Evolutionary conservation across 1,284 basidiomycete genomes (phyloP).

Genomic region (Puccinia triticina): DNA sequence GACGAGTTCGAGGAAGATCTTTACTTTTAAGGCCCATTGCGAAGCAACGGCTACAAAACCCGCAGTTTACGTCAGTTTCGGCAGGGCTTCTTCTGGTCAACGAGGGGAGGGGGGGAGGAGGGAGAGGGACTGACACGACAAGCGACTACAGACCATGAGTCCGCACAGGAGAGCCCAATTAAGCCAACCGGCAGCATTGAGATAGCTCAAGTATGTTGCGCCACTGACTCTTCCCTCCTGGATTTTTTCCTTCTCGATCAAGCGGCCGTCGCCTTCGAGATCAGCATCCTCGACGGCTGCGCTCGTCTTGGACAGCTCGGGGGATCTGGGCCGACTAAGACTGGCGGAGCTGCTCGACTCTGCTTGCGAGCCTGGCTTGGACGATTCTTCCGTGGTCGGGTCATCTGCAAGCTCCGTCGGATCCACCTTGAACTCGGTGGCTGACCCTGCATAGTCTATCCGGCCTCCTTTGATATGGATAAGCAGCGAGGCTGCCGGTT

Average conservation of each 20-base stretch:
- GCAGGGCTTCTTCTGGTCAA: conserved; percentile 61
- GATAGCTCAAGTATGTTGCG: conserved; percentile 67
- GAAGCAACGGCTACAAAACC: conserved; percentile 42
- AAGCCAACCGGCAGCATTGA: conserved; percentile 67
- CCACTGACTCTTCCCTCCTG: conserved; percentile 70
- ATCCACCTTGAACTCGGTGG: conserved; percentile 27
- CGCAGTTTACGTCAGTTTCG: conserved; percentile 69
- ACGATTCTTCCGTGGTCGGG: background rate
- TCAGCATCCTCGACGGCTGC: background rate
- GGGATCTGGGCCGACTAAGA: background rate
- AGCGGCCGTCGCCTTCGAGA: conserved; percentile 49
- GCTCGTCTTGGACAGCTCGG: background rate
- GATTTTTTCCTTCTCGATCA: conserved; percentile 69
- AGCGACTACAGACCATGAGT: conserved; percentile 67
- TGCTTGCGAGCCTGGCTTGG: conserved; percentile 16
- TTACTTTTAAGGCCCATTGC: conserved; percentile 50
- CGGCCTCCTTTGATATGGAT: conserved; percentile 38
- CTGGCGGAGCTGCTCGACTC: conserved; percentile 16
- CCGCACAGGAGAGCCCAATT: conserved; percentile 67
- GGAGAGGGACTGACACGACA: conserved; percentile 67
- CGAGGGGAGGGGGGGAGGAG: conserved; percentile 59
- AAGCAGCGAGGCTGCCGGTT: conserved; percentile 38
- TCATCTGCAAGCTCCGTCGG: conserved; percentile 20
- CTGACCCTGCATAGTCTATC: conserved; percentile 33
- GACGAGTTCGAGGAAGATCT: background rate